phyloP scores from a whole-genome alignment of 2,329 filamentous ascomycete species.

The Boeremia lycopersici region DNA sequence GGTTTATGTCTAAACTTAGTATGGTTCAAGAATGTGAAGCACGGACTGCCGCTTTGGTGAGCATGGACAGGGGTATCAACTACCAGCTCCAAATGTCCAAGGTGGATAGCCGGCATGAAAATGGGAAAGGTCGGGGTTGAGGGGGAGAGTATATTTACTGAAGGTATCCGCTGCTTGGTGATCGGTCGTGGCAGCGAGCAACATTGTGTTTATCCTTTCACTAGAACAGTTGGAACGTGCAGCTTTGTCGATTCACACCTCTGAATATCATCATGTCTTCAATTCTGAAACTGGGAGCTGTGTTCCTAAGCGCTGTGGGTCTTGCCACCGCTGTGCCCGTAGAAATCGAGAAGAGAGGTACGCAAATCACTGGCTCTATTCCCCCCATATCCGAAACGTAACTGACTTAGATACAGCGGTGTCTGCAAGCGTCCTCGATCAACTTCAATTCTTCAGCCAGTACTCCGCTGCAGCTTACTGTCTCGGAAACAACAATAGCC shows the following conservation, averaged over 20 bases:
- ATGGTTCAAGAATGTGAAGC: slow-evolving; percentile 7
- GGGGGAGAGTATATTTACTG: slow-evolving; percentile 8
- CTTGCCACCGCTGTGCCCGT: slow-evolving; percentile 35
- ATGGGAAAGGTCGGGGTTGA: slow-evolving; percentile 2
- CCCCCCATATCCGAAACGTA: neutral
- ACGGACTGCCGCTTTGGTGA: slow-evolving; percentile 13
- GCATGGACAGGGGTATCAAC: slow-evolving; percentile 10
- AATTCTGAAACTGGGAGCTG: slow-evolving; percentile 23
- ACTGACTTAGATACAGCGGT: slow-evolving; percentile 38
- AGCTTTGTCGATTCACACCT: neutral
- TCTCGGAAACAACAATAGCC: slow-evolving; percentile 53
- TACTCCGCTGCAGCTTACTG: slow-evolving; percentile 62
- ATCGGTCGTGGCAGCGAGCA: slow-evolving; percentile 1
- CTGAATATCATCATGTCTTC: slow-evolving; percentile 18
- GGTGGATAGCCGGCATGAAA: slow-evolving; percentile 1
- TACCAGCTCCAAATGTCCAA: slow-evolving; percentile 5
- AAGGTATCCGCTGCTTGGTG: slow-evolving; percentile 1
- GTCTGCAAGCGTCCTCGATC: slow-evolving; percentile 47
- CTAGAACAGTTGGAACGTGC: neutral
- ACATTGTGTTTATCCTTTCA: neutral
- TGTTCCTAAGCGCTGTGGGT: slow-evolving; percentile 28
- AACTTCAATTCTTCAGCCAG: slow-evolving; percentile 56
- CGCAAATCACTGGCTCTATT: neutral
- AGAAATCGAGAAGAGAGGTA: slow-evolving; percentile 39
- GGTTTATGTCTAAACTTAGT: slow-evolving; percentile 13